Conservation (phyloP, 768 basidiomycete genomes). For the Psilocybe cubensis region DNA sequence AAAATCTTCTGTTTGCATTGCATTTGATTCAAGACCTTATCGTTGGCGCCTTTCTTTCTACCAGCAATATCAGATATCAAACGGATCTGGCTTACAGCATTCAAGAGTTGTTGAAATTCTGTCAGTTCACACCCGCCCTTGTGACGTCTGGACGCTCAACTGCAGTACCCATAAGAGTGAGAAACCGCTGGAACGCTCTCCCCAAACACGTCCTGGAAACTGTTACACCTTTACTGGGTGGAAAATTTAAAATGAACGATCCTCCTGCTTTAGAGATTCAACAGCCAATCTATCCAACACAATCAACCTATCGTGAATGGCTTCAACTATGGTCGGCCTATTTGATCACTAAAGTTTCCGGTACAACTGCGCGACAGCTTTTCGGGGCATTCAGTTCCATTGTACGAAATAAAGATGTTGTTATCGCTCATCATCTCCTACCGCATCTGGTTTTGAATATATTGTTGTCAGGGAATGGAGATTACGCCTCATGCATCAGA, state of each 20-base stretch:
- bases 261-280: conserved; percentile 39
- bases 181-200: conserved; percentile 77
- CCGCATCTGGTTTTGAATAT: conserved; percentile 92
- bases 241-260: conserved; percentile 59
- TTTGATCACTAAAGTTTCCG: conserved; percentile 71
- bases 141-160: conserved; percentile 53
- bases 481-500: conserved; percentile 66
- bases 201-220: conserved; percentile 87
- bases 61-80: conserved; percentile 93
- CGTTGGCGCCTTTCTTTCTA: conserved; percentile 88
- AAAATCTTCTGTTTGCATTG: conserved; percentile 78
- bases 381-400: conserved; percentile 82
- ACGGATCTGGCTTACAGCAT: conserved; percentile 88
- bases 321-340: conserved; percentile 87
- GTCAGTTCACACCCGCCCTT: conserved; percentile 81
- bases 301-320: conserved; percentile 94
- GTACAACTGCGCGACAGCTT: conserved; percentile 60
- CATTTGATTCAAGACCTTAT: conserved; percentile 87
- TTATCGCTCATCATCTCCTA: conserved; percentile 89
- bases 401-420: conserved; percentile 86
- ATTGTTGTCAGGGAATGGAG: conserved; percentile 72
- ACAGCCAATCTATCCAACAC: conserved; percentile 79
- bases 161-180: conserved; percentile 64
- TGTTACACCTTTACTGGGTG: conserved; percentile 80
- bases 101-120: conserved; percentile 87